Evolutionary conservation across 1,284 basidiomycete genomes (phyloP).

Genomic region (Sporisorium reilianum): DNA sequence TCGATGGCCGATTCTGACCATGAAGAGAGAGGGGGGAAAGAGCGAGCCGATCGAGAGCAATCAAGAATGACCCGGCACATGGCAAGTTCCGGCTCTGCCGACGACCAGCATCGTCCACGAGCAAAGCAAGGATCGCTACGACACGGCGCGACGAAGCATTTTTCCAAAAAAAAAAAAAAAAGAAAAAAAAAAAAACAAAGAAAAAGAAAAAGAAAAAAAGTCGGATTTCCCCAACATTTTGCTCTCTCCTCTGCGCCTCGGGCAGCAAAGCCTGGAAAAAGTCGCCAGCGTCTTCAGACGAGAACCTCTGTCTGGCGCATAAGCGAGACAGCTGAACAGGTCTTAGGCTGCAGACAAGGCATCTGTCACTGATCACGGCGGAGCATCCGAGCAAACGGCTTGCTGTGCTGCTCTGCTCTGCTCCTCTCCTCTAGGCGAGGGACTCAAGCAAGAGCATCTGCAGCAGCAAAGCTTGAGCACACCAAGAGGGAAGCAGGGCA

Average conservation of each 20-base stretch:
- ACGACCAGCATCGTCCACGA: no score
- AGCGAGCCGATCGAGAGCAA: background rate
- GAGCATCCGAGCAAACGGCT: background rate
- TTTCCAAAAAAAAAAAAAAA: no score
- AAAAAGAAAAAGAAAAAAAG: slow-evolving; percentile 1
- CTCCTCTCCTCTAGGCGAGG: background rate
- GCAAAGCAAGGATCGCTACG: background rate
- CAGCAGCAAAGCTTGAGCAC: background rate
- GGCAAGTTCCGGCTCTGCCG: background rate
- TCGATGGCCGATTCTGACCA: slow-evolving; percentile 1
- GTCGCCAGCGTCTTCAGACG: slow-evolving; percentile 3
- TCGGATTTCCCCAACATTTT: slow-evolving; percentile 6
- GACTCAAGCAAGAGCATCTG: background rate
- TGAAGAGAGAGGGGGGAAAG: background rate
- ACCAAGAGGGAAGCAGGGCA: background rate
- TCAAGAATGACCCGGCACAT: background rate
- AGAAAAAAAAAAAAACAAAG: background rate
- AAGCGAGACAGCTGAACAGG: slow-evolving; percentile 24
- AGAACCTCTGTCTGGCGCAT: slow-evolving; percentile 15
- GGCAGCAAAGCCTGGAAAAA: background rate
- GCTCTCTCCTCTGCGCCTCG: background rate
- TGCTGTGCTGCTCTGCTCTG: background rate
- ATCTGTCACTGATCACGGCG: background rate
- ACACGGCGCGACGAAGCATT: slow-evolving; percentile 8
- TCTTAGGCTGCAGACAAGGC: background rate